These are phyloP conservation scores for Rutstroemia sydowiana DNA, from an alignment of 2,329 filamentous ascomycete species.

Conservation along the genomic window DNA sequence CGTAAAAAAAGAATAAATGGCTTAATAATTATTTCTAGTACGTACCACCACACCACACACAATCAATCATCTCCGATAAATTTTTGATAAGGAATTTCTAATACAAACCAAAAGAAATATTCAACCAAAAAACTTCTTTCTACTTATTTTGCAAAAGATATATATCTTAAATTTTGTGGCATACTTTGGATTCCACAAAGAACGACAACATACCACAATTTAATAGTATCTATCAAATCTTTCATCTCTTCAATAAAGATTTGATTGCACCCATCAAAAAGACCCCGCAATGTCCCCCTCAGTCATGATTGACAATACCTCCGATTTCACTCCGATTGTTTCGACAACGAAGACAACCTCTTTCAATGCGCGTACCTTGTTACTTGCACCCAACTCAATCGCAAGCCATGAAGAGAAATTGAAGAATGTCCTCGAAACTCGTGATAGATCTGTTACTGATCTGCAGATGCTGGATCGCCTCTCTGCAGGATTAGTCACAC, in stretches of 20 bases:
- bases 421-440: constrained; percentile 59
- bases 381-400: constrained; percentile 85
- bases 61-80: background rate
- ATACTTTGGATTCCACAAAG: too few species aligned
- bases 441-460: constrained; percentile 72
- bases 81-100: background rate
- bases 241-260: background rate
- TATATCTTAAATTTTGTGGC: background rate
- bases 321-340: constrained; percentile 24
- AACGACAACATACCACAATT: too few species aligned
- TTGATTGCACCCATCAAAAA: background rate
- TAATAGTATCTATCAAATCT: too few species aligned
- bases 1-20: background rate
- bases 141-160: too few species aligned
- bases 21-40: background rate
- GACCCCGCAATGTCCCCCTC: constrained; percentile 25
- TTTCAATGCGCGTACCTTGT: constrained; percentile 54
- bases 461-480: constrained; percentile 97
- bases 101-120: background rate
- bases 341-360: constrained; percentile 17
- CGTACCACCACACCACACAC: too few species aligned
- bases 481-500: constrained; percentile 68
- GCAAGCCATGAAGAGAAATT: constrained; percentile 77
- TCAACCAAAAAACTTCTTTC: background rate
- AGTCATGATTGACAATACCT: constrained; percentile 26